These are phyloP conservation scores for Nicotiana paniculata DNA, from an alignment of 257 asterid genomes.

Conservation along the genomic window DNA sequence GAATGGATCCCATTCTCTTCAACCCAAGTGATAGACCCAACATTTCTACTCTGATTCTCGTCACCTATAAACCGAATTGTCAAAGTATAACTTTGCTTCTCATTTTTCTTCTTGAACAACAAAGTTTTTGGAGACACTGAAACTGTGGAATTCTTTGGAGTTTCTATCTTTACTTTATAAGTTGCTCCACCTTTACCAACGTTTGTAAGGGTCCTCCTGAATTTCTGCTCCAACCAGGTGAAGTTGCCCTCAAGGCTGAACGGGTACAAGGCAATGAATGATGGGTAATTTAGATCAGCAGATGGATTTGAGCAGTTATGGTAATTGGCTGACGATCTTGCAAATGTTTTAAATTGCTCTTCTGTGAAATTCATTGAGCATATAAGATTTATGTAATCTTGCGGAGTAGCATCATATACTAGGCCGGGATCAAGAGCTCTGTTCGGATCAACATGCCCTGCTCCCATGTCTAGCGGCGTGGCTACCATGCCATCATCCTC, in stretches of 20 bases:
- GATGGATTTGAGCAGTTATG: slow-evolving; percentile 10
- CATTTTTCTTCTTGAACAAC: slow-evolving; percentile 3
- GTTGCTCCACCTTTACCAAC: slow-evolving; percentile 13
- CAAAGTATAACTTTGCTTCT: slow-evolving; percentile 14
- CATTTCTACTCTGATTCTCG: neutral
- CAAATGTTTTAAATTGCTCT: slow-evolving; percentile 5
- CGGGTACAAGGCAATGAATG: slow-evolving; percentile 6
- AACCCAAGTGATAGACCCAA: slow-evolving; percentile 41
- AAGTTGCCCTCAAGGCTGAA: neutral
- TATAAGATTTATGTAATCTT: slow-evolving; percentile 18
- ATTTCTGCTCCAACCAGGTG: neutral
- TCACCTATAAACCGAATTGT: neutral
- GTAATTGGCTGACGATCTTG: neutral
- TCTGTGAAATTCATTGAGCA: slow-evolving; percentile 20
- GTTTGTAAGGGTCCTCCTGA: slow-evolving; percentile 16
- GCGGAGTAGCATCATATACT: slow-evolving; percentile 11
- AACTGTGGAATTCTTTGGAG: slow-evolving; percentile 3
- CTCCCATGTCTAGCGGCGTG: slow-evolving; percentile 18
- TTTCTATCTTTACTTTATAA: slow-evolving; percentile 4
- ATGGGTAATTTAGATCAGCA: slow-evolving; percentile 16
- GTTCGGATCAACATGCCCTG: slow-evolving; percentile 17
- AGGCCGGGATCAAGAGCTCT: slow-evolving; percentile 22
- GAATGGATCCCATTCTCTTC: slow-evolving; percentile 25
- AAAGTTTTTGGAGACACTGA: slow-evolving; percentile 6
- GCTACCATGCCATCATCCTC: neutral